Evolutionary conservation across 163 green algal species (phyloP), one percentile per base, ranked within the genome.

Genomic region (Prototheca wickerhamii): DNA sequence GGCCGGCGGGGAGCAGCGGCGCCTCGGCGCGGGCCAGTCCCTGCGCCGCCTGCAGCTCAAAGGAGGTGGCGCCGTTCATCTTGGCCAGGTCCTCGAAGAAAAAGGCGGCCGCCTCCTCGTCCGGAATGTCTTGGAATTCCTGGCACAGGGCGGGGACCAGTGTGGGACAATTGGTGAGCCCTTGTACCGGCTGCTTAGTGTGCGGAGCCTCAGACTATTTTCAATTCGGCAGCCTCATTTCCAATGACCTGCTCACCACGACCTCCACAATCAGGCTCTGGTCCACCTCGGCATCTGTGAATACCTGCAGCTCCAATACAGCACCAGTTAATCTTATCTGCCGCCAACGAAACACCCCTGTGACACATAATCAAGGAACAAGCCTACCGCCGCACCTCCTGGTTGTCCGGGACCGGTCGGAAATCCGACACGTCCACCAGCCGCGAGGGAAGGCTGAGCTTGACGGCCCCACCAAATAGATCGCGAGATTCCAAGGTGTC

Each of bases 231-330:
- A 32, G 3, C 20, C 20, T 30, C 46, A 54, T 7, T 26, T 31
- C 17, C 34, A 51, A 28, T 54, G 46, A 12, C 46, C 40, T 10
- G 40, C 65, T 50, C 53, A 82, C 76, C 64, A 84, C 61, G 17
- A 84, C 65, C 43, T 84, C 76, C 0, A 84, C 21, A 2, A 84
- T 53, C 28, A 84, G 52, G 3, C 74, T 82, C n/a, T 84, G 76
- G 61, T 82, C 76, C 5, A 58, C 23, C 33, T 53, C 57, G 2
- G 58, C 74, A 56, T 84, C 76, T 10, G 70, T 60, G 60, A 81
- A 84, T 15, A 84, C 72, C 71, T 80, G 68, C 55, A 49, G 3
- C 28, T 4, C 28, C 18, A n/a, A 20, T 17, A 30, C n/a, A 30
- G 8, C n/a, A 30, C 17, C 1, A 18, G 25, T 26, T 8, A 46